Evolutionary conservation across 768 basidiomycete species (phyloP).

Genomic region (Boletus patriciae): DNA sequence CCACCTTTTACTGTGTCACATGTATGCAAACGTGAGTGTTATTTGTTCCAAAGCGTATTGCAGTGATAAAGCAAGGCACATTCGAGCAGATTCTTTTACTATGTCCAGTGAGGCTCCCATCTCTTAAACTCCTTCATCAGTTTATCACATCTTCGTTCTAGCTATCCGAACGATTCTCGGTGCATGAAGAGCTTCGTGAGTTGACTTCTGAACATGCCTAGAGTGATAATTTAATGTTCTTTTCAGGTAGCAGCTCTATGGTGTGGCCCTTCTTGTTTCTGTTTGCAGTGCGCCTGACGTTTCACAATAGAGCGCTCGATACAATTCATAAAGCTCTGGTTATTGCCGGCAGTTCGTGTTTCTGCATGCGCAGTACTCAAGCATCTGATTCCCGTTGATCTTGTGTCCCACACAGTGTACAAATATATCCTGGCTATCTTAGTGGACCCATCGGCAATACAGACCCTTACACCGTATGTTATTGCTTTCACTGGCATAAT

Average conservation of each 20-base stretch:
- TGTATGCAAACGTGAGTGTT: constrained; percentile 17
- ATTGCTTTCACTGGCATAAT: not conserved
- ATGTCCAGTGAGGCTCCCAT: not conserved
- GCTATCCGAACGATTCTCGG: not conserved
- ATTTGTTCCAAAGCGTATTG: not conserved
- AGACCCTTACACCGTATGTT: not conserved
- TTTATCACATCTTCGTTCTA: not conserved
- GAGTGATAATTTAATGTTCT: not conserved
- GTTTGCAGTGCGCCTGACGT: not conserved
- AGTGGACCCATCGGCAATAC: not conserved
- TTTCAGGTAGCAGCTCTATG: constrained; percentile 11
- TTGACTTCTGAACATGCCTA: not conserved
- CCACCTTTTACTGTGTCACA: not conserved
- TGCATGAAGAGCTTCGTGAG: constrained; percentile 7
- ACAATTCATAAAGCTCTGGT: constrained; percentile 9
- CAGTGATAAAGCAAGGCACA: no score
- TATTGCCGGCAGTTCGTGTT: constrained; percentile 11
- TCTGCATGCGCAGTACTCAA: not conserved
- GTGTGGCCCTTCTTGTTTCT: not conserved
- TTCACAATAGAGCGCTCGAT: constrained; percentile 2
- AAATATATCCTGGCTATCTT: constrained; percentile 2
- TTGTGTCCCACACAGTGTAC: not conserved
- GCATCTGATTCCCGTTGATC: not conserved
- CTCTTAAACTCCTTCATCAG: rapidly evolving
- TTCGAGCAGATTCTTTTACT: constrained; percentile 11